Evolutionary conservation across 78 protist species (phyloP).

Genomic region (Dictyostelium purpureum): DNA sequence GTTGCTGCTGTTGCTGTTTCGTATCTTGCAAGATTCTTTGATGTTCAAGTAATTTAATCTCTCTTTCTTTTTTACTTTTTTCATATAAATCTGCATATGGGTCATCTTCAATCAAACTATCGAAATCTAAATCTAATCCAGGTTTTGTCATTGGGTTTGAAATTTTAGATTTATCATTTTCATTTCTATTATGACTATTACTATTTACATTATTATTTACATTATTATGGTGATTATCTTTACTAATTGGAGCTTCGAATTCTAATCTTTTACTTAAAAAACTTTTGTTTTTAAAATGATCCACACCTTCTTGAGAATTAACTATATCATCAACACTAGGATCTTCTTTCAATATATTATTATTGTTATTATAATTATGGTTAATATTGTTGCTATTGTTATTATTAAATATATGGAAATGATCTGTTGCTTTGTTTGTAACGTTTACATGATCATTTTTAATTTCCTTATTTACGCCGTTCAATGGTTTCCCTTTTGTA

Average conservation of each 20-base stretch:
- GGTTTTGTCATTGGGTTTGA: not conserved
- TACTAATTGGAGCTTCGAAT: too few species aligned
- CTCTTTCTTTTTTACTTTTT: not conserved
- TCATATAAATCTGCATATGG: not conserved
- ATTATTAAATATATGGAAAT: not conserved
- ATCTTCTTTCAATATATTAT: not conserved
- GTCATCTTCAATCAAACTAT: too few species aligned
- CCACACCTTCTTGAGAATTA: conserved; percentile 6
- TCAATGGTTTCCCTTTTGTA: not conserved
- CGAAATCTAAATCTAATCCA: not conserved
- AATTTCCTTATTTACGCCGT: too few species aligned
- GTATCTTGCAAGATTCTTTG: not conserved
- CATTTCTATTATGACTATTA: not conserved
- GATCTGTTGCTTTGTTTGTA: too few species aligned
- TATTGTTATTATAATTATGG: too few species aligned
- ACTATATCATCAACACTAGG: not conserved
- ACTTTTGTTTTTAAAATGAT: too few species aligned
- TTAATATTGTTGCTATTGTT: too few species aligned
- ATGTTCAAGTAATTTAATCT: not conserved
- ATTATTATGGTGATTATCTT: too few species aligned
- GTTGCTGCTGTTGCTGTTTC: not conserved
- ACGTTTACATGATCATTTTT: too few species aligned
- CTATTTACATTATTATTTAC: not conserved
- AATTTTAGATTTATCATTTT: not conserved
- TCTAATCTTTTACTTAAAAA: too few species aligned